Base-by-base conservation (phyloP, 768 basidiomycete genomes). In the Cystobasidium tubakii region DNA sequence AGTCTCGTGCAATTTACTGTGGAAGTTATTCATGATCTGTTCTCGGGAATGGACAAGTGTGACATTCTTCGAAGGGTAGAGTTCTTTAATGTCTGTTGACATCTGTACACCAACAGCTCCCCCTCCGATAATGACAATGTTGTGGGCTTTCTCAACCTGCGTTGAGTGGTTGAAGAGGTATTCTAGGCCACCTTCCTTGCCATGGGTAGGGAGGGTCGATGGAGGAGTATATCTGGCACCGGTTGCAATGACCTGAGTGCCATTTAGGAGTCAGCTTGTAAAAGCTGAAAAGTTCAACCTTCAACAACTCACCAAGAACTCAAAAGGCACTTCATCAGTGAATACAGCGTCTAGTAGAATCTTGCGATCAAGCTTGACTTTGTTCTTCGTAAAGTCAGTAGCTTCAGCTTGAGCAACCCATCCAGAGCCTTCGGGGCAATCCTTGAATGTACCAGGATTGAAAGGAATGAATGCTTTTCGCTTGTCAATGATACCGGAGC, bases 61-160 rank as follows among this genome's bases (percentile, higher is more conserved):
- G 34, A 83, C 77, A 21, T 80, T 62, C 44, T 81, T 81, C 1
- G 79, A 73, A 0, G 81, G 81, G 72, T 81, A 81, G 15, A 79
- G 62, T 46, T 80, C 79, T 64, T 81, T 81, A 55, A 83, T 78
- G 73, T 83, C 82, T 3, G 79, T 79, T 23, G 82, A 82, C 69
- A 80, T 80, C 77, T 82, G 80, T 23, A 82, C 81, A 21, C 82
- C 82, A 31, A 83, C 70, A 1, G 82, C 81, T 12, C 82, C 82
- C 33, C 81, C 82, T n/a, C 82, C 82, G 57, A 83, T 79, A n/a
- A 82, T 77, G 19, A 82, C 64, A 17, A 83, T 79, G 44, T 78
- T 79, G 57, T 79, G 66, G 1, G 79, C 79, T 29, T 76, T 74
- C 27, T 71, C 54, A 21, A 81, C 76, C 53, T 75, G 75, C 50